A percentile compares a stretch with the other conserved stretches of the same genome.
These are phyloP conservation scores for Xerocomus brunneocitrinus DNA, from an alignment of 768 basidiomycete genomes.

Conservation along the genomic window DNA sequence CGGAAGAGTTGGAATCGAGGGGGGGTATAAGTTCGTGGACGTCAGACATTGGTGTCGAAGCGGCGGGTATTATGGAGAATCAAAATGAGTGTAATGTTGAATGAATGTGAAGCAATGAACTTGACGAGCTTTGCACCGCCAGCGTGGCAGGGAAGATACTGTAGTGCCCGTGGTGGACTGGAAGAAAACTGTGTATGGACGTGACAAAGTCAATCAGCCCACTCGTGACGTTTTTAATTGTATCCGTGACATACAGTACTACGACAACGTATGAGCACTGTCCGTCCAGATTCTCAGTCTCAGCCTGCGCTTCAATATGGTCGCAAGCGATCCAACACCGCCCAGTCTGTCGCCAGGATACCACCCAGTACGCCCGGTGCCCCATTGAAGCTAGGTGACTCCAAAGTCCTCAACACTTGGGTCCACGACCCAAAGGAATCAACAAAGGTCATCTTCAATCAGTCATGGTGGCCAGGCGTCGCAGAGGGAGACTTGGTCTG, in stretches of 20 bases:
- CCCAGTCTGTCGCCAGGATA: slow-evolving; percentile 58
- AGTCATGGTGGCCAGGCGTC: slow-evolving; percentile 73
- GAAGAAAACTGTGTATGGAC: neutral
- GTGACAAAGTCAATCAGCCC: neutral
- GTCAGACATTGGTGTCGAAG: slow-evolving; percentile 10
- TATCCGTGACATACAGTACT: neutral
- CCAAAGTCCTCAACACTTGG: slow-evolving; percentile 63
- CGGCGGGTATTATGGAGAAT: neutral
- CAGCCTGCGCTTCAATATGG: slow-evolving; percentile 35
- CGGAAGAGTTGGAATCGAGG: slow-evolving; percentile 17
- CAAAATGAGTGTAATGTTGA: slow-evolving; percentile 22
- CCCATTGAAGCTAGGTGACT: slow-evolving; percentile 59
- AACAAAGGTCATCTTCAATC: slow-evolving; percentile 61
- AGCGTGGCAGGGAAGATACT: slow-evolving; percentile 7
- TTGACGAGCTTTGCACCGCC: slow-evolving; percentile 5
- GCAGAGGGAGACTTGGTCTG: slow-evolving; percentile 69
- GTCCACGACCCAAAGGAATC: slow-evolving; percentile 68
- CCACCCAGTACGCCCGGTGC: slow-evolving; percentile 26
- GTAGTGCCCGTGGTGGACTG: slow-evolving; percentile 7
- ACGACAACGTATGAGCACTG: slow-evolving; percentile 49
- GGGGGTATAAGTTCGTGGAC: slow-evolving; percentile 17
- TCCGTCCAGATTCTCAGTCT: slow-evolving; percentile 59
- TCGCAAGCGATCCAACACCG: slow-evolving; percentile 70
- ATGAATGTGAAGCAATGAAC: slow-evolving; percentile 13
- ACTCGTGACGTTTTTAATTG: neutral